phyloP scores from a whole-genome alignment of 768 basidiomycete genomes.

The Clitopilus hobsonii region DNA sequence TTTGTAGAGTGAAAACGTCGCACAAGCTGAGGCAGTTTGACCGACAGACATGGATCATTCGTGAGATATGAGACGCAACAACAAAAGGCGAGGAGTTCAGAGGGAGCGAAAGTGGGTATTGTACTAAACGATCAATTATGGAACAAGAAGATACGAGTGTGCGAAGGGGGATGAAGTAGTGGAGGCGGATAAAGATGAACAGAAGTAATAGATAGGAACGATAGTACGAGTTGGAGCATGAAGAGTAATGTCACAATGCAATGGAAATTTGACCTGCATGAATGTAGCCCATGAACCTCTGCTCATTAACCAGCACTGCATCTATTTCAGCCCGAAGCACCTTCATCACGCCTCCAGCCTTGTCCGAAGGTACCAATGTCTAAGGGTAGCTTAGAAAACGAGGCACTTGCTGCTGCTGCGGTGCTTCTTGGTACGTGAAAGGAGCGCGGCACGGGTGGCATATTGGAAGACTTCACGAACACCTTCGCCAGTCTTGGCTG shows the following conservation, averaged over 20 bases:
- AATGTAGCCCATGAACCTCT: neutral
- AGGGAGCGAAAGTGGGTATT: conserved; percentile 1
- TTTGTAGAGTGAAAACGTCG: no score
- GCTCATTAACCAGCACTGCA: neutral
- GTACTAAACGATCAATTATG: conserved; percentile 1
- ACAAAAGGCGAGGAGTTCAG: neutral
- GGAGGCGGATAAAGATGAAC: neutral
- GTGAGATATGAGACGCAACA: neutral
- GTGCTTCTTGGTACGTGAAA: conserved; percentile 26
- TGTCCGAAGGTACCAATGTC: no score
- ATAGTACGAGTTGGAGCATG: neutral
- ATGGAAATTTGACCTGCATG: neutral
- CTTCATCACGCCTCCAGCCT: neutral
- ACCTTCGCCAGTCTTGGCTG: conserved; percentile 93
- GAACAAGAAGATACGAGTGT: neutral
- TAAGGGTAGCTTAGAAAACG: neutral
- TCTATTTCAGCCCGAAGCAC: no score
- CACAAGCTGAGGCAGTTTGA: neutral
- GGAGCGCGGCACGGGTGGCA: conserved; percentile 89
- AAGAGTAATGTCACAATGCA: neutral
- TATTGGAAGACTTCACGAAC: conserved; percentile 98
- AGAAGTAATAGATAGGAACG: neutral
- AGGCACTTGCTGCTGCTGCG: conserved; percentile 1
- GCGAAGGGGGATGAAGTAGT: neutral
- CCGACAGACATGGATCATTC: neutral